Base-by-base conservation (phyloP, 495 filamentous ascomycete species). In the Delitschia confertaspora region DNA sequence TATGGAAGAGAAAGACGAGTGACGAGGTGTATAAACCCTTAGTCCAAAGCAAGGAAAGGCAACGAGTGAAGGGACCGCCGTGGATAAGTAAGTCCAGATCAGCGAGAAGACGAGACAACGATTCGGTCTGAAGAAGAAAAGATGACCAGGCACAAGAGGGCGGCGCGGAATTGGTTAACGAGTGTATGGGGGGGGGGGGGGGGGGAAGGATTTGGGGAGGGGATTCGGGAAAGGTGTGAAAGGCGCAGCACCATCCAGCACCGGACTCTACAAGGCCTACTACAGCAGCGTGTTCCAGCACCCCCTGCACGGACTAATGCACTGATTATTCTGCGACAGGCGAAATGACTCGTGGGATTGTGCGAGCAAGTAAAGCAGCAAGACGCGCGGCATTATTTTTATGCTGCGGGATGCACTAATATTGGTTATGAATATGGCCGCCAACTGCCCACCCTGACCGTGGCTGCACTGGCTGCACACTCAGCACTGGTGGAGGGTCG, bases 61-160 rank as follows among this genome's bases (percentile, higher is more conserved):
- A 55, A 55, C 55, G 55, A 55, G 55, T 30, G 55, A 49, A 48
- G 51, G 55, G 55, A 47, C 42, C 24, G 51, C 42, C 30, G 42
- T 51, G 55, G 55, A 55, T 55, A 58, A 58, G 51, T 55, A 58
- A 40, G 38, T 39, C 19, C 27, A 39, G 55, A 55, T 58, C 55
- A 58, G 55, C 55, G 51, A 51, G 47, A n/a, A 51, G 55, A 55
- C 51, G 55, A 55, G 51, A 58, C 55, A 31, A 23, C 39, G 55
- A 58, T 58, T 55, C 48, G 47, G 51, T 38, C 51, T 47, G 47
- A 55, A 55, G 51, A 58, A 55, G 55, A 45, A 57, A 57, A 57
- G 53, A 57, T 49, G 47, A 51, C 47, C 53, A 51, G 52, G 53
- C 48, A 51, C 53, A 42, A 29, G 27, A 17, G 42, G 37, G 40